Evolutionary conservation across 148 eudicot species (phyloP), one percentile per base, ranked within the genome.

Genomic region (Vaccinium myrtillus): DNA sequence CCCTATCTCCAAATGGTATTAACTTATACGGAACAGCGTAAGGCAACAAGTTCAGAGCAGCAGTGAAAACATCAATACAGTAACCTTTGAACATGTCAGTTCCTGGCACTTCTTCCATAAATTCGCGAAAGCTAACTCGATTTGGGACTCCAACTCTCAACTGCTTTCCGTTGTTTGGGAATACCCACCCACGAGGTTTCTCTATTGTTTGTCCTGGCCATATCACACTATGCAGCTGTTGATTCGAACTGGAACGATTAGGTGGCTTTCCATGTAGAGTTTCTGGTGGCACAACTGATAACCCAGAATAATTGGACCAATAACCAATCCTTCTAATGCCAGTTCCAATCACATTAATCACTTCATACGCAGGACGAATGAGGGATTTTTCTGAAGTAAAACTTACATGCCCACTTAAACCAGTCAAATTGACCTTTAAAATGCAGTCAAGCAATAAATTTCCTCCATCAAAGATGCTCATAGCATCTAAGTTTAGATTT

Each of bases 101-200:
- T 48, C 88, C 84, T 15, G 75, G 83, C 73, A 89, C 89, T 86
- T 84, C 80, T 43, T 90, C 83, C 75, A 92, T 81, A 71, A 95
- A 90, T 65, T 88, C 95, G 21, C 39, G 86, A 76, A 86, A 95
- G 85, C 91, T 90, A 23, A 90, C 90, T 54, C 95, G 90, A 59
- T 89, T 58, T 19, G 98, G 98, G 23, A 95, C 92, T 51, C 96
- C 98, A 79, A 94, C 89, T 82, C 88, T 93, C 74, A 95, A 84
- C 50, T 9, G 88, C 81, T 78, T 90, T 19, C 94, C 96, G 21
- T 89, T 86, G 84, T 87, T 83, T 6, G 96, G 94, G 54, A 93
- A 93, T 84, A 91, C 92, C 98, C 98, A 94, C 56, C 98, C 98
- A 7, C 94, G 94, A 75, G 98, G 98, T 82, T 85, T 93, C 25